Percentiles rank a stretch among this genome's conserved stretches.
Evolutionary conservation across 352 stramenopile genomes (phyloP).

Genomic region (Phytophthora pluvialis): DNA sequence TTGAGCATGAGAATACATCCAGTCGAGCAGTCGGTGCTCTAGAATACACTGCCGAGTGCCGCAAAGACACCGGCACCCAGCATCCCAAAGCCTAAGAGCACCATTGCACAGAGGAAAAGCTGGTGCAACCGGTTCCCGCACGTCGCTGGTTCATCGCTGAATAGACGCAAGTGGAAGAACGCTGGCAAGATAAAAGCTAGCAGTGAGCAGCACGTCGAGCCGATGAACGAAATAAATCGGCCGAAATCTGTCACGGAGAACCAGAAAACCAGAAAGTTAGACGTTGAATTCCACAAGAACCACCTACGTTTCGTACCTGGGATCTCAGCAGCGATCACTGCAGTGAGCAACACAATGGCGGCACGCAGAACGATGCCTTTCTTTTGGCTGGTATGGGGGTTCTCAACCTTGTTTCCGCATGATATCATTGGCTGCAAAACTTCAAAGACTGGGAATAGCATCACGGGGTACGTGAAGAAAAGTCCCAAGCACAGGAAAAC

Average conservation of each 20-base stretch:
- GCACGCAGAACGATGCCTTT: constrained; percentile 57
- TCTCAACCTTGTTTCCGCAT: constrained; percentile 32
- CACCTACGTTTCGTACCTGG: constrained; percentile 46
- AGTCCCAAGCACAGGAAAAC: constrained; percentile 86
- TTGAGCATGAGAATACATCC: neutral
- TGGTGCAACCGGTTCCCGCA: constrained; percentile 28
- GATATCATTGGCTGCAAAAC: constrained; percentile 53
- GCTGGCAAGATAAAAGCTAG: constrained; percentile 90
- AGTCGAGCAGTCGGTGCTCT: constrained; percentile 1
- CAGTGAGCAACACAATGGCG: constrained; percentile 76
- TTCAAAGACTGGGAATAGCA: constrained; percentile 94
- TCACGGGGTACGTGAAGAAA: constrained; percentile 94
- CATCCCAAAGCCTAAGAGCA: constrained; percentile 44
- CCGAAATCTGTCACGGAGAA: constrained; percentile 76
- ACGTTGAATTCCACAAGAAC: neutral
- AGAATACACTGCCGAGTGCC: constrained; percentile 38
- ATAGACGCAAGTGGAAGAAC: constrained; percentile 85
- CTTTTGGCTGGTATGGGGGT: constrained; percentile 17
- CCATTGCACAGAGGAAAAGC: constrained; percentile 45
- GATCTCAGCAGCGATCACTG: constrained; percentile 77
- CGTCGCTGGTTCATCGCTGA: constrained; percentile 43
- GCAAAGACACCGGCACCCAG: constrained; percentile 46
- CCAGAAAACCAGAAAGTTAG: constrained; percentile 7
- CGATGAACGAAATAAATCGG: constrained; percentile 92
- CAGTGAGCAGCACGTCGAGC: constrained; percentile 89